Percentiles rank a stretch among this genome's conserved stretches.
Conservation (phyloP, 1,284 basidiomycete species). For the Cryptococcus maquisensis region DNA sequence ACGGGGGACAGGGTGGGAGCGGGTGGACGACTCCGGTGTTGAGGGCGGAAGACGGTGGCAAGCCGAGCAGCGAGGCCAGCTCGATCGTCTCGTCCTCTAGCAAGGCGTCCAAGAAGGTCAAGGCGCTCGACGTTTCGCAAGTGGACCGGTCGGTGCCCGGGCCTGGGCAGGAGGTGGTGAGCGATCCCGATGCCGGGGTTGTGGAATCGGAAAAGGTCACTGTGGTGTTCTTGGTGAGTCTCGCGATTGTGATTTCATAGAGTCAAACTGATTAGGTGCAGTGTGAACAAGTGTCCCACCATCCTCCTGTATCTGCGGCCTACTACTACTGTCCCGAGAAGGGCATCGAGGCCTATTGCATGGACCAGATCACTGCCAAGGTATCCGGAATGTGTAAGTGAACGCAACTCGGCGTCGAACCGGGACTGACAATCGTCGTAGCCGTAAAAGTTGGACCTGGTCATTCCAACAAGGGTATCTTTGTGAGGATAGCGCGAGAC, state of each 20-base stretch:
- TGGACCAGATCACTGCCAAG: constrained; percentile 88
- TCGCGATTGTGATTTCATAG: neutral
- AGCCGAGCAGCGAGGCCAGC: constrained; percentile 29
- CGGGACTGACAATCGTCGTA: constrained; percentile 12
- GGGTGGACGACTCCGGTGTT: constrained; percentile 46
- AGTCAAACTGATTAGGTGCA: constrained; percentile 9
- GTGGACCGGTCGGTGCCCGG: constrained; percentile 31
- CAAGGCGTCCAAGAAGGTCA: constrained; percentile 16
- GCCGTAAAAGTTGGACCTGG: constrained; percentile 78
- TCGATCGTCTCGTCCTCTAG: constrained; percentile 35
- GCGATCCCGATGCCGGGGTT: constrained; percentile 47
- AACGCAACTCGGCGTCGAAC: neutral
- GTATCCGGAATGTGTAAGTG: constrained; percentile 68
- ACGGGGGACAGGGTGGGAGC: constrained; percentile 41
- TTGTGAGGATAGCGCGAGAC: constrained; percentile 63
- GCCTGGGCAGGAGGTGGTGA: constrained; percentile 44
- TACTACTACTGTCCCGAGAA: constrained; percentile 71
- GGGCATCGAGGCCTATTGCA: constrained; percentile 65
- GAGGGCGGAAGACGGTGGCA: constrained; percentile 39
- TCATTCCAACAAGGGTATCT: constrained; percentile 81
- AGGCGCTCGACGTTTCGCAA: constrained; percentile 7
- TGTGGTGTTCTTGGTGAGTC: constrained; percentile 59
- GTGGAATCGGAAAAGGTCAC: constrained; percentile 55
- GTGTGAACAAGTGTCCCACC: constrained; percentile 89
- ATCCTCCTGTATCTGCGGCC: constrained; percentile 90